Evolutionary conservation across 2,329 filamentous ascomycete genomes (phyloP).

Genomic region (Neopestalotiopsis sp.): DNA sequence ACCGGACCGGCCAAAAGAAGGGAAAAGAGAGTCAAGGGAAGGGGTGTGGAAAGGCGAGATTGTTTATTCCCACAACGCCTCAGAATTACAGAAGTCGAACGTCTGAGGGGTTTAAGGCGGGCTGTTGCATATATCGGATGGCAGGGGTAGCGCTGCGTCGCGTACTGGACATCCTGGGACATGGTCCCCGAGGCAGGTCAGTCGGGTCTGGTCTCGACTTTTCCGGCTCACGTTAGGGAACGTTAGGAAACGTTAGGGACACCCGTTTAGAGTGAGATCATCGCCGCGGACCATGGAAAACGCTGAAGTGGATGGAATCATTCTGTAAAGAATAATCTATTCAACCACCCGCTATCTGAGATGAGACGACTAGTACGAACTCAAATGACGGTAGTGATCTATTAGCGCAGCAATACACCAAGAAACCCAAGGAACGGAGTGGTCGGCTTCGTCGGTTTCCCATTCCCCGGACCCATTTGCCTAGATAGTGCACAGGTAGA

Average conservation of each 20-base stretch:
- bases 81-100: background rate
- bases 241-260: background rate
- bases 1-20: background rate
- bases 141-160: conserved; percentile 6
- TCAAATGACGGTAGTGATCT: conserved; percentile 1
- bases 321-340: background rate
- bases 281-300: conserved; percentile 1
- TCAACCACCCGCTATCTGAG: background rate
- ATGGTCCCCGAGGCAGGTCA: background rate
- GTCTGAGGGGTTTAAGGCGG: conserved; percentile 8
- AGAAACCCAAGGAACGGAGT: conserved; percentile 3
- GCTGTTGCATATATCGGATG: background rate
- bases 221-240: background rate
- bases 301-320: conserved; percentile 4
- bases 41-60: background rate
- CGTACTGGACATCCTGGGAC: background rate
- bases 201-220: background rate
- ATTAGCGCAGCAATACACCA: background rate
- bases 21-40: background rate
- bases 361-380: conserved; percentile 9
- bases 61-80: background rate
- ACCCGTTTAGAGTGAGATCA: conserved; percentile 4
- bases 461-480: conserved; percentile 11
- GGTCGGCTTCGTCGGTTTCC: background rate
- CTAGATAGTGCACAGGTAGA: background rate